Base-by-base conservation (phyloP, 192 early-diverging fungal genomes). In the Mortierella claussenii region DNA sequence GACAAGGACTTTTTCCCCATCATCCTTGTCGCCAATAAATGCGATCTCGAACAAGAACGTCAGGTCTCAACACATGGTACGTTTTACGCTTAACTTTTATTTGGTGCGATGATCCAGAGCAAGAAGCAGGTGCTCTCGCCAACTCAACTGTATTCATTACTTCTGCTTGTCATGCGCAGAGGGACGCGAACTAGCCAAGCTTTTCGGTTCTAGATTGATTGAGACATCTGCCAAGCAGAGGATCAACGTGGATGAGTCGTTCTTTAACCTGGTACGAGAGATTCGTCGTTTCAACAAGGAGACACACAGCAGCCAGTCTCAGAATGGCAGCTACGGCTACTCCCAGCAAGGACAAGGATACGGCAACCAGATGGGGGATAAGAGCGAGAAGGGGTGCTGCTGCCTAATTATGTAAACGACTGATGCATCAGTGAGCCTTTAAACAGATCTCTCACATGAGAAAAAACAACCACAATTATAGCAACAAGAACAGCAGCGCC, bases 1-100 rank as follows among this genome's bases (percentile, higher is more conserved):
- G 97, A 97, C 80, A 87, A 89, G 61, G 94, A 97, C 65, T 86
- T 87, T 68, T 92, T 92, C 80, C 91, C 93, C n/a, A 89, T 96
- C 79, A 89, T 98, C 47, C 82, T 98, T 12, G 91, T 97, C 24
- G 97, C 90, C 27, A 98, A 97, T 86, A 98, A 98, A 80, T 93
- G 93, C 60, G 96, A 98, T 84, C 80, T 91, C 55, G 88, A 88
- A 31, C 70, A 70, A 30, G 94, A 97, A 56, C 85, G 96, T 60
- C 93, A 96, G 63, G 96, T 98, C 17, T 85, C 89, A 15, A 80
- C 76, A 40, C 82, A 86, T 61, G 87, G 82, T 88, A 60, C 43
- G 50, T n/a, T n/a, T n/a, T n/a, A n/a, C n/a, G n/a, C n/a, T n/a
- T n/a, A n/a, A n/a, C n/a, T n/a, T n/a, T n/a, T n/a, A n/a, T n/a